These are phyloP conservation scores for Anisodus acutangulus DNA, from an alignment of 257 asterid species.

Conservation along the genomic window DNA sequence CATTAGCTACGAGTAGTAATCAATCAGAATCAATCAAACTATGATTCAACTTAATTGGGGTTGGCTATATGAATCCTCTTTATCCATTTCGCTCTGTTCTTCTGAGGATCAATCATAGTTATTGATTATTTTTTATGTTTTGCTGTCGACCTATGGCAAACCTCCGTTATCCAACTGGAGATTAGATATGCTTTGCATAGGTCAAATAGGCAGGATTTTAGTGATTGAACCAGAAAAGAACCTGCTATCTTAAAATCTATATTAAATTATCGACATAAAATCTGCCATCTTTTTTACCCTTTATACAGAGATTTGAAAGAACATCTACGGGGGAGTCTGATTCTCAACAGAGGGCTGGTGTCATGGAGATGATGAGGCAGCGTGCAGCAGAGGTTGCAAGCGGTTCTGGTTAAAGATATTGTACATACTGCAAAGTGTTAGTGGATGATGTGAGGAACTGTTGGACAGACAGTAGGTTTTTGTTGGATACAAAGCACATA, in stretches of 20 bases:
- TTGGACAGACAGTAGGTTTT: neutral
- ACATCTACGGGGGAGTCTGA: slow-evolving; percentile 79
- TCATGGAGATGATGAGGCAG: slow-evolving; percentile 95
- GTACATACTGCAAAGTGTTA: slow-evolving; percentile 30
- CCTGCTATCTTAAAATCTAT: neutral
- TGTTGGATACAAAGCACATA: too few relatives aligned
- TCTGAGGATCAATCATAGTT: neutral
- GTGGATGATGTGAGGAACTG: neutral
- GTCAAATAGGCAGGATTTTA: neutral
- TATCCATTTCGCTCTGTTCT: neutral
- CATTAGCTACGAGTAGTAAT: neutral
- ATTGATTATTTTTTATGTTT: neutral
- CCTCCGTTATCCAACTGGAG: neutral
- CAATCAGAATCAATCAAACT: neutral
- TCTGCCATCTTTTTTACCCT: neutral
- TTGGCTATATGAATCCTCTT: neutral
- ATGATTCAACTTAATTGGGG: neutral
- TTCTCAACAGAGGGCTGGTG: slow-evolving; percentile 94
- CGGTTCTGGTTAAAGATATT: slow-evolving; percentile 40
- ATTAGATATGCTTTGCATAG: neutral
- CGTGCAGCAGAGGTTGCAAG: slow-evolving; percentile 91
- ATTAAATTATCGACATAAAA: neutral
- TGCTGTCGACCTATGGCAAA: neutral
- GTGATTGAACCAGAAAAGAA: too few relatives aligned
- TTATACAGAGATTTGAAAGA: slow-evolving; percentile 76